Evolutionary conservation across 2,329 filamentous ascomycete genomes (phyloP), one percentile per base, ranked within the genome.

Genomic region (Venturia aucupariae): DNA sequence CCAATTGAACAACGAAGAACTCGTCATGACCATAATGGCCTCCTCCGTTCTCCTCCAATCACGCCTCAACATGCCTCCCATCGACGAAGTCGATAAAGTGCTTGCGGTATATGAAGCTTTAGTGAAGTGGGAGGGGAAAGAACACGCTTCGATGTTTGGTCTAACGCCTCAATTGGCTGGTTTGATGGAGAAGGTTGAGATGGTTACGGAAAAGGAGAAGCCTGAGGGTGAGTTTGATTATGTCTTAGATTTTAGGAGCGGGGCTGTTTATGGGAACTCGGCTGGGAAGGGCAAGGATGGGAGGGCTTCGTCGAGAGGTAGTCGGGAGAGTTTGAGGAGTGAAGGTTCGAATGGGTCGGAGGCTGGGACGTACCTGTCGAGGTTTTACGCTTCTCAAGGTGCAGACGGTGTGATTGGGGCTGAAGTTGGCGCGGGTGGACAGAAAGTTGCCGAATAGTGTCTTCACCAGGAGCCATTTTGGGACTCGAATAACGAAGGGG

Each of bases 1-100:
- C 15, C 27, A 57, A 35, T 35, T 57, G 30, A 35, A 57, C 30
- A 57, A 57, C 51, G 51, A 57, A 35, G 27, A 57, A 35, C 51
- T 57, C 15, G 51, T 57, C 15, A 57, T 35, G 51, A 57, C 27
- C 19, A 57, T 57, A 19, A 57, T 57, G 51, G 51, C 51, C 10
- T 57, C 51, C 1, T 57, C 51, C 30, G 51, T 57, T n/a, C 51
- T 57, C 51, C 51, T 57, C 30, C 51, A 57, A 35, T 57, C 51
- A 57, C 51, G 51, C 19, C 30, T 35, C 27, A 35, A 35, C 27
- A 57, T 57, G 27, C 4, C 27, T 10, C 30, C 51, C 30, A 35
- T 57, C 27, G 30, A 57, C 51, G 51, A 57, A 57, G 51, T 57
- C 13, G 51, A 57, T 10, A 32, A 35, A 32, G 51, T 57, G 13